These are phyloP conservation scores for Elsinoe ampelina DNA, from an alignment of 2,329 filamentous ascomycete genomes.

Conservation along the genomic window DNA sequence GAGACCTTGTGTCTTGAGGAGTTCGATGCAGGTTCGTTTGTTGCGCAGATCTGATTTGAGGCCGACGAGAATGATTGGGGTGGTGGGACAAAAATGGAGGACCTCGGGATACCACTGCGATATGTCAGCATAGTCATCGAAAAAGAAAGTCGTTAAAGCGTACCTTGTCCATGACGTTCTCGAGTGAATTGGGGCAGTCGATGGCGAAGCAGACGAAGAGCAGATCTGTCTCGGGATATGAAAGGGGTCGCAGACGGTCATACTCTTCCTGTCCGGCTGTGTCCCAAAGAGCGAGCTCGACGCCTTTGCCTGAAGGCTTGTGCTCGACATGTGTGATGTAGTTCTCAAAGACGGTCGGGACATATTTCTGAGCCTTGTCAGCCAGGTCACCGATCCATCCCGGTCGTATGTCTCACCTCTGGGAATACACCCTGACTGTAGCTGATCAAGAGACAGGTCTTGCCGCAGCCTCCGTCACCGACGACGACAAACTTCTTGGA, in stretches of 20 bases:
- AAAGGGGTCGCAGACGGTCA: slow-evolving; percentile 86
- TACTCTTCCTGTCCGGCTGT: slow-evolving; percentile 98
- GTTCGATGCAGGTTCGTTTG: slow-evolving; percentile 95
- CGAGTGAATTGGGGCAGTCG: slow-evolving; percentile 93
- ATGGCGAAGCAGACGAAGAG: slow-evolving; percentile 99
- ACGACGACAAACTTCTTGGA: slow-evolving; percentile 99
- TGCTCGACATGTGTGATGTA: slow-evolving; percentile 98
- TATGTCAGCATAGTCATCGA: background rate
- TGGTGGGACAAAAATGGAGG: slow-evolving; percentile 96
- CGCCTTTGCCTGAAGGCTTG: slow-evolving; percentile 77
- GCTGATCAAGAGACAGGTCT: slow-evolving; percentile 96
- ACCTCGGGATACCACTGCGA: slow-evolving; percentile 96
- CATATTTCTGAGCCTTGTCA: slow-evolving; percentile 71
- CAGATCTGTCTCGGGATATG: slow-evolving; percentile 94
- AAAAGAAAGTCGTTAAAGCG: slow-evolving; percentile 18
- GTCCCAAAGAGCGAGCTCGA: slow-evolving; percentile 96
- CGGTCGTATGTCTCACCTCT: slow-evolving; percentile 55
- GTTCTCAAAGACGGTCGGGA: slow-evolving; percentile 98
- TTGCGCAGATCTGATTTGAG: slow-evolving; percentile 93
- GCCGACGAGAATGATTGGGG: slow-evolving; percentile 87
- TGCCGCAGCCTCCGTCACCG: slow-evolving; percentile 93
- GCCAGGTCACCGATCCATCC: slow-evolving; percentile 2
- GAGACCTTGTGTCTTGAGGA: slow-evolving; percentile 94
- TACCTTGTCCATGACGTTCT: slow-evolving; percentile 99
- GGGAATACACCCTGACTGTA: slow-evolving; percentile 98